Base-by-base conservation (phyloP, 495 filamentous ascomycete species). In the Neurospora sp. region DNA sequence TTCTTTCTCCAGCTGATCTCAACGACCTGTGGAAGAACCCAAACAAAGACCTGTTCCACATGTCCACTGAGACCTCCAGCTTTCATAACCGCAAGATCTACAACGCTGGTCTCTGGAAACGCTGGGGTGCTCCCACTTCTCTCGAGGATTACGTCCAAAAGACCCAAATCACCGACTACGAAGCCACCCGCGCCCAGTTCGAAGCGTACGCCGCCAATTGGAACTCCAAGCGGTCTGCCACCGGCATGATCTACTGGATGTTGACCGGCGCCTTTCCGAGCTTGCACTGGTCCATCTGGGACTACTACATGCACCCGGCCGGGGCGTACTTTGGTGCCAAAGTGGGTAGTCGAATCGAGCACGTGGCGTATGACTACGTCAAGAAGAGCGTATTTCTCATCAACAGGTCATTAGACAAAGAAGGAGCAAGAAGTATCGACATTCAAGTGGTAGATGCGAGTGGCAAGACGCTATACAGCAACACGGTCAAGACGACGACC, bases 201-300 rank as follows among this genome's bases (percentile, higher is more conserved):
- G 90, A 91, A 74, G 88, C 81, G 0, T 90, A 85, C 71, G 80
- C 83, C 0, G 80, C 85, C 16, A 79, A 83, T 0, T 89, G 87
- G 81, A 87, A 78, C 72, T 85, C 83, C 0, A 77, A 81, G 5
- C 80, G 85, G 0, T 85, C 88, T 3, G 87, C 90, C 0, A 90
- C 89, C 0, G 89, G 90, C 0, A 22, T 87, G 45, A 85, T 91
- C 7, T 91, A 91, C 79, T 91, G 90, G 90, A 91, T 91, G 90
- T 74, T 90, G 73, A 90, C 89, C 72, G 85, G 85, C 68, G 89
- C 89, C 0, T 91, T 89, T 86, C 89, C 90, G 10, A 87, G 83
- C 59, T 80, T 91, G 44, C 89, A 91, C 76, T 91, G 90, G 89
- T 87, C 89, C 71, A 75, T 91, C 3, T 89, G 90, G 77, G 89